Evolutionary conservation across 176 grass and related monocot species (phyloP).

Genomic region (Hsuehochloa calcarea): DNA sequence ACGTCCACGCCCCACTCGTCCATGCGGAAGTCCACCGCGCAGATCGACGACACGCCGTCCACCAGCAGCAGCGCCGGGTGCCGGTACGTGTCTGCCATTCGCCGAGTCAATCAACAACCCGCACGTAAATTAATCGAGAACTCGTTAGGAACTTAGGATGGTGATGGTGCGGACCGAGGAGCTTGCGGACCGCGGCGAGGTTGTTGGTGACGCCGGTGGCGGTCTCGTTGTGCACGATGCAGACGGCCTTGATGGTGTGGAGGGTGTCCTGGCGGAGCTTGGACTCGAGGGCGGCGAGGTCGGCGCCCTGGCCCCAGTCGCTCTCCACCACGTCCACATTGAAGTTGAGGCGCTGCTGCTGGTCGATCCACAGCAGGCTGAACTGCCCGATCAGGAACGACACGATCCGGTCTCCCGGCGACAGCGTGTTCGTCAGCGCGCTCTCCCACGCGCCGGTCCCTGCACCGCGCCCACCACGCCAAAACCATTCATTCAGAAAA

Average conservation of each 20-base stretch:
- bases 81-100: conserved; percentile 48
- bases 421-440: conserved; percentile 97
- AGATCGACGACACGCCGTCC: conserved; percentile 93
- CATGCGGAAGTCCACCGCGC: conserved; percentile 92
- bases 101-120: too few relatives aligned
- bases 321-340: conserved; percentile 84
- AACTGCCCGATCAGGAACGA: conserved; percentile 94
- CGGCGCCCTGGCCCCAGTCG: conserved; percentile 79
- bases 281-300: conserved; percentile 60
- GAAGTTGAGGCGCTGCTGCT: conserved; percentile 89
- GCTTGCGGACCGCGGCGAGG: conserved; percentile 56
- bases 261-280: conserved; percentile 50
- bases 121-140: too few relatives aligned
- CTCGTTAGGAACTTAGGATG: too few relatives aligned
- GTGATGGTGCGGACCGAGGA: conserved; percentile 51
- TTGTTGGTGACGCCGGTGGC: conserved; percentile 98
- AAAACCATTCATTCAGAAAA: neutral
- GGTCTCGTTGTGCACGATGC: conserved; percentile 97
- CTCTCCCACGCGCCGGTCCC: conserved; percentile 98
- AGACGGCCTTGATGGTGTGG: conserved; percentile 89
- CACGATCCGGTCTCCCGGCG: conserved; percentile 68
- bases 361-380: conserved; percentile 98
- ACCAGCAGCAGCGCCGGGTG: conserved; percentile 85
- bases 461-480: neutral
- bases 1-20: conserved; percentile 98